phyloP scores from a whole-genome alignment of 2,329 filamentous ascomycete genomes.

The Scedosporium minutisporum region DNA sequence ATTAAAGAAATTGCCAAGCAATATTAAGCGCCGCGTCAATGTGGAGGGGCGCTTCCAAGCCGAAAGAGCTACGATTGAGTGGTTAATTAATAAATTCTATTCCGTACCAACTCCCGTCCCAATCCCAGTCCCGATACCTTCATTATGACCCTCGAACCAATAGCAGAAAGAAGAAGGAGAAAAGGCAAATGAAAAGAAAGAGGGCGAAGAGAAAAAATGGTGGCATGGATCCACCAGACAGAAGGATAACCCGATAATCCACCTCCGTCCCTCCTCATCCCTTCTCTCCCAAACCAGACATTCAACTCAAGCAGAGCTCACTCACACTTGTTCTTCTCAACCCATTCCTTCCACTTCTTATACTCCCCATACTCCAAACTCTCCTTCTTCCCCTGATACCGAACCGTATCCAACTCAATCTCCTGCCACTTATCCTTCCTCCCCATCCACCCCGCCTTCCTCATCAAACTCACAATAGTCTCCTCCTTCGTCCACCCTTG shows the following conservation, averaged over 20 bases:
- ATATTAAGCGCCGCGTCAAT: background rate
- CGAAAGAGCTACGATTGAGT: background rate
- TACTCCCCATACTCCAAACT: slow-evolving; percentile 63
- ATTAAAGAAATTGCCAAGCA: background rate
- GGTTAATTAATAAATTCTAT: background rate
- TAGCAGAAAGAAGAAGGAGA: background rate
- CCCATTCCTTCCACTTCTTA: slow-evolving; percentile 72
- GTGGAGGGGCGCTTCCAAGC: background rate
- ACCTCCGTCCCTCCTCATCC: background rate
- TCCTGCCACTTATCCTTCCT: slow-evolving; percentile 71
- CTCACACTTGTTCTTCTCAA: slow-evolving; percentile 25
- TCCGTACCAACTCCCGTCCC: background rate
- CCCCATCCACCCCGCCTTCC: slow-evolving; percentile 88
- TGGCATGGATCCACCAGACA: too few relatives aligned
- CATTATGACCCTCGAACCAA: background rate
- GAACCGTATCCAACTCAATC: slow-evolving; percentile 66
- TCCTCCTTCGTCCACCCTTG: slow-evolving; percentile 95
- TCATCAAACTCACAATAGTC: slow-evolving; percentile 78
- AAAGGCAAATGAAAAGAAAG: background rate
- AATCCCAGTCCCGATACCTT: background rate
- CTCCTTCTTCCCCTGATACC: slow-evolving; percentile 80
- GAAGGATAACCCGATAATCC: too few relatives aligned
- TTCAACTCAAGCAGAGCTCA: background rate
- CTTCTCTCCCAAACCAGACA: background rate
- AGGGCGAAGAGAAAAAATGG: background rate